Conservation (phyloP, 805 yeast species). For the Ogataea saltuana region DNA sequence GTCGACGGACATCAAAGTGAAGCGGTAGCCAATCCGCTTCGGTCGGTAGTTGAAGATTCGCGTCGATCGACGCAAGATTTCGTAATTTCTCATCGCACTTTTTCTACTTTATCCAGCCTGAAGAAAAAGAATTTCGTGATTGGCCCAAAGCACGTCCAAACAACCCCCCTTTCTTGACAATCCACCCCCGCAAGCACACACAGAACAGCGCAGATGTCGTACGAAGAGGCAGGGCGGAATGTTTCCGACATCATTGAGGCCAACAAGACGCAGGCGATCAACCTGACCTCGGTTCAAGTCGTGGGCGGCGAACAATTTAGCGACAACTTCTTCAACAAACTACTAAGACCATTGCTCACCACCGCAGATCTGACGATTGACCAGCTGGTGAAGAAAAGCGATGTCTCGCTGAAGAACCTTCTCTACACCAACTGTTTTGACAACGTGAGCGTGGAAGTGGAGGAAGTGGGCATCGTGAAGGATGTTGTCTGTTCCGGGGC, state of each 20-base stretch:
- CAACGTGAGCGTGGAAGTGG: conserved; percentile 25
- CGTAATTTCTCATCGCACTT: neutral
- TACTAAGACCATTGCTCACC: conserved; percentile 45
- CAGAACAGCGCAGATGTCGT: neutral
- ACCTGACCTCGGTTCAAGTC: conserved; percentile 33
- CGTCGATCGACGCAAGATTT: conserved; percentile 1
- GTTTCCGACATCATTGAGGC: conserved; percentile 19
- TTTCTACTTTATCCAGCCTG: neutral
- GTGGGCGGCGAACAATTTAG: conserved; percentile 36
- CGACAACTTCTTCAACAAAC: conserved; percentile 44
- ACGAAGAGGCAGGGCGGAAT: too few relatives aligned
- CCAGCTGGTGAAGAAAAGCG: conserved; percentile 37
- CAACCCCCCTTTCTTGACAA: neutral
- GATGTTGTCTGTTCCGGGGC: conserved; percentile 7
- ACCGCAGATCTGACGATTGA: conserved; percentile 42
- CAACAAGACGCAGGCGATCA: conserved; percentile 28
- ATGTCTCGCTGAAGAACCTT: conserved; percentile 24
- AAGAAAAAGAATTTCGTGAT: conserved; percentile 5
- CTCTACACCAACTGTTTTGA: conserved; percentile 32
- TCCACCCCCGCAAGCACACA: too few relatives aligned
- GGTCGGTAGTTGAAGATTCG: neutral
- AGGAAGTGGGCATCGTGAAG: conserved; percentile 13
- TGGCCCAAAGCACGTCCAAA: neutral
- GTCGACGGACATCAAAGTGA: neutral
- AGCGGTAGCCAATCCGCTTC: neutral